Percentiles rank a stretch among this genome's conserved stretches.
Evolutionary conservation across 73 alveolate species (phyloP).

Genomic region (Blepharisma stoltei): DNA sequence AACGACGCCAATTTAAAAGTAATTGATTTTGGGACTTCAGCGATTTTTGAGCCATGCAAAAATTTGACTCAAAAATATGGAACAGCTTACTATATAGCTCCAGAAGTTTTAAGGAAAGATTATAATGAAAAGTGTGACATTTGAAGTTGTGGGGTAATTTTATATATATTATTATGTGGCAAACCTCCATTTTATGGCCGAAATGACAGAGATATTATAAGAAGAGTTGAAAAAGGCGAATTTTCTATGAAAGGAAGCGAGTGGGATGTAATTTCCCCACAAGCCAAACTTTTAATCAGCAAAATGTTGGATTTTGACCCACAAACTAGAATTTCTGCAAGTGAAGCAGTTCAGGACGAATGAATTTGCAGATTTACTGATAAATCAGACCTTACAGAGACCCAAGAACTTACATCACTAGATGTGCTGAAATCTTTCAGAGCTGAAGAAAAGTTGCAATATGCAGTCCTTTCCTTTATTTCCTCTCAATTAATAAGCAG

Average conservation of each 20-base stretch:
- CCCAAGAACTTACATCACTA: constrained; percentile 42
- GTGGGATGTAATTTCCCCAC: constrained; percentile 73
- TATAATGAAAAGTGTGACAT: constrained; percentile 90
- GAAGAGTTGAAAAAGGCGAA: constrained; percentile 61
- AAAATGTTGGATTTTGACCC: constrained; percentile 64
- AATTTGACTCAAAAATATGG: constrained; percentile 85
- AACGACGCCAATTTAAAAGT: constrained; percentile 66
- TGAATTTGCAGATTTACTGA: constrained; percentile 54
- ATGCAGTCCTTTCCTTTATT: constrained; percentile 58
- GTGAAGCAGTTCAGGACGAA: constrained; percentile 60
- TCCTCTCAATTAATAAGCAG: constrained; percentile 53
- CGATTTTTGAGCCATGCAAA: constrained; percentile 55
- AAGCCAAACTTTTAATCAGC: constrained; percentile 78
- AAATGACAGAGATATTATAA: constrained; percentile 74
- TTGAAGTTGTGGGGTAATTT: constrained; percentile 95
- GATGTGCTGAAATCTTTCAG: constrained; percentile 57
- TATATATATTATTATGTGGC: constrained; percentile 89
- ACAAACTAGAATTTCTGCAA: constrained; percentile 57
- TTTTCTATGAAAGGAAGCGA: constrained; percentile 38
- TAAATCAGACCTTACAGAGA: constrained; percentile 32
- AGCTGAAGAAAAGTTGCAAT: constrained; percentile 50
- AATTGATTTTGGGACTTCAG: constrained; percentile 94
- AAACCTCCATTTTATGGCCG: constrained; percentile 89
- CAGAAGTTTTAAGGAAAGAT: constrained; percentile 74
- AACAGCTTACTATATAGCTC: constrained; percentile 89